Conservation (phyloP, 306 rosid genomes). For the Cucurbita pepo region DNA sequence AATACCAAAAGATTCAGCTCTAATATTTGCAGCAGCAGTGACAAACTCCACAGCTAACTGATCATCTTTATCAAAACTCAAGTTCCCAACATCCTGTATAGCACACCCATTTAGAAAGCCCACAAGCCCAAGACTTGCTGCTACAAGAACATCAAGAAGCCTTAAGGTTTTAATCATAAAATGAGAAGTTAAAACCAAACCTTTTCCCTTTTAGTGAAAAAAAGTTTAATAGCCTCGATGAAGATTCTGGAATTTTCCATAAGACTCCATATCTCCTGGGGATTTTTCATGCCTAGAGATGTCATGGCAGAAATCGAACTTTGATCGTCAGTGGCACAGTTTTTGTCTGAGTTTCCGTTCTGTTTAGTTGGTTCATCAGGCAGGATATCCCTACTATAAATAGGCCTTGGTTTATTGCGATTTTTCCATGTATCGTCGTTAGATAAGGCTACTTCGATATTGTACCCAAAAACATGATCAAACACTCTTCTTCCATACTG, state of each 20-base stretch:
- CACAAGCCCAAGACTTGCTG: background rate
- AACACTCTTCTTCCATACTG: constrained; percentile 82
- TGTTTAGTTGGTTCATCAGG: constrained; percentile 40
- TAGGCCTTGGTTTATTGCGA: constrained; percentile 77
- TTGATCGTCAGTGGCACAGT: constrained; percentile 22
- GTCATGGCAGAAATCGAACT: constrained; percentile 68
- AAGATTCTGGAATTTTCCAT: constrained; percentile 64
- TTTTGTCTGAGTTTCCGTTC: constrained; percentile 54
- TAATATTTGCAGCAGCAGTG: constrained; percentile 90
- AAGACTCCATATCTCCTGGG: constrained; percentile 95
- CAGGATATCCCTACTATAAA: constrained; percentile 54
- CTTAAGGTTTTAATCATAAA: constrained; percentile 7
- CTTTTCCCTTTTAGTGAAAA: constrained; percentile 69
- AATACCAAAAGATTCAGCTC: constrained; percentile 87
- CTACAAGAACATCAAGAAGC: constrained; percentile 2
- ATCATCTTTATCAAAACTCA: constrained; percentile 94
- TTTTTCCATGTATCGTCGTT: constrained; percentile 96
- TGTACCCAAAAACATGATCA: constrained; percentile 95
- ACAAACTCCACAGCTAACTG: constrained; percentile 96
- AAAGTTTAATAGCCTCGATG: constrained; percentile 62
- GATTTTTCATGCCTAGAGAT: constrained; percentile 87
- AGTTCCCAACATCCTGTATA: constrained; percentile 70
- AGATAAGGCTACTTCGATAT: constrained; percentile 77
- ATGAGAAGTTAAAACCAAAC: constrained; percentile 21
- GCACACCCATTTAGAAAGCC: background rate